Conservation (phyloP, 495 filamentous ascomycete species). For the Hyphodiscus hymeniophilus region DNA sequence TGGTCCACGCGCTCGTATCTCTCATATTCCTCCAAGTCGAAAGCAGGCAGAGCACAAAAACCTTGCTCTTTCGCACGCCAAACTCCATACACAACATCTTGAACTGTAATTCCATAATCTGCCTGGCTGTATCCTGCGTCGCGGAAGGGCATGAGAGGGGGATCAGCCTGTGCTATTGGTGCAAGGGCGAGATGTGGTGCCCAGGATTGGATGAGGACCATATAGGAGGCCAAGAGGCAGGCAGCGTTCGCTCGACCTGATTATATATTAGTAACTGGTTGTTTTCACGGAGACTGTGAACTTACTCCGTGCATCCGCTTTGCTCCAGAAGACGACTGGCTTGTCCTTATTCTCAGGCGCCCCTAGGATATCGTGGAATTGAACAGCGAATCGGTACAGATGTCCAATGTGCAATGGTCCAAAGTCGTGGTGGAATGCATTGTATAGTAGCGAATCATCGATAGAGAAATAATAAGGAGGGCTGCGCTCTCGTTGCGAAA, state of each 20-base stretch:
- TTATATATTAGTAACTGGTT: slow-evolving; percentile 16
- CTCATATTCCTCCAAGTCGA: slow-evolving; percentile 95
- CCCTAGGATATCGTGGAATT: slow-evolving; percentile 90
- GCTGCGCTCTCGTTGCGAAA: slow-evolving; percentile 28
- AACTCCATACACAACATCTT: slow-evolving; percentile 96
- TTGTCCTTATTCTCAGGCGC: slow-evolving; percentile 75
- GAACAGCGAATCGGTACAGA: slow-evolving; percentile 87
- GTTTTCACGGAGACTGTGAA: slow-evolving; percentile 6
- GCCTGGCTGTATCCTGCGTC: slow-evolving; percentile 98
- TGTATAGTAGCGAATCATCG: slow-evolving; percentile 88
- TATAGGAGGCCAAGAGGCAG: slow-evolving; percentile 91
- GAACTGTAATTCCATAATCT: slow-evolving; percentile 87
- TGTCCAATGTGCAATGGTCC: slow-evolving; percentile 96
- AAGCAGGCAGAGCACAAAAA: slow-evolving; percentile 77
- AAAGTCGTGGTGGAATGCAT: slow-evolving; percentile 98
- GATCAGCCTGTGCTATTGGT: slow-evolving; percentile 90
- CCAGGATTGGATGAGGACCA: slow-evolving; percentile 98
- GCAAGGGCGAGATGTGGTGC: slow-evolving; percentile 96
- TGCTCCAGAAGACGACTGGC: slow-evolving; percentile 90
- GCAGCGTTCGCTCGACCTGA: slow-evolving; percentile 86
- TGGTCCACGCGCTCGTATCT: slow-evolving; percentile 92
- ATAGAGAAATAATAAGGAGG: slow-evolving; percentile 91
- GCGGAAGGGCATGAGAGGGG: slow-evolving; percentile 95
- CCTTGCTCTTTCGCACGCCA: slow-evolving; percentile 97
- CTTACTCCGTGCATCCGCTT: slow-evolving; percentile 80